Percentiles rank a stretch among this genome's conserved stretches.
These are phyloP conservation scores for Viola odorata DNA, from an alignment of 345 rosid species.

Conservation along the genomic window DNA sequence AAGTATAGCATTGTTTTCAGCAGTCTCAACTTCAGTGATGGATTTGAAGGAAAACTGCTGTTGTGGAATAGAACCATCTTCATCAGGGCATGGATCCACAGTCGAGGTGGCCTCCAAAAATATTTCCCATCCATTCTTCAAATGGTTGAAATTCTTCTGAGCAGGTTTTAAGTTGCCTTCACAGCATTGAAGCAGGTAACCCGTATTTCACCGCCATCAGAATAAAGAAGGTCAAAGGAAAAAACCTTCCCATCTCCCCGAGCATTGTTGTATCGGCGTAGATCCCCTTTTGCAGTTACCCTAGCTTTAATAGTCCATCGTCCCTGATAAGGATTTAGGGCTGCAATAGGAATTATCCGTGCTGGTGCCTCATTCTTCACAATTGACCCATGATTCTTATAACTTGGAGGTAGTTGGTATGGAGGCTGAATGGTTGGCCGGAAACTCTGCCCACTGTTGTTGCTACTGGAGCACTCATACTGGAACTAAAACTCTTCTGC, in stretches of 20 bases:
- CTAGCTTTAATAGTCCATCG: conserved; percentile 93
- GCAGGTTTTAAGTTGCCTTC: conserved; percentile 88
- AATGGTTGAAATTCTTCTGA: conserved; percentile 78
- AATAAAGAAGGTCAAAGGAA: conserved; percentile 88
- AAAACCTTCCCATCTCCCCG: conserved; percentile 90
- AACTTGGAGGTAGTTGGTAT: conserved; percentile 71
- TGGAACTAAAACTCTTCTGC: conserved; percentile 5
- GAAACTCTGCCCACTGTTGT: conserved; percentile 35
- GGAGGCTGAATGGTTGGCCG: conserved; percentile 69
- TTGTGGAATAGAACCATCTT: conserved; percentile 76
- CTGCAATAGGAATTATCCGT: conserved; percentile 67
- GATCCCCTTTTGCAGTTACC: conserved; percentile 87
- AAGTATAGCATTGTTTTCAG: conserved; percentile 66
- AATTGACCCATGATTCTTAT: conserved; percentile 66
- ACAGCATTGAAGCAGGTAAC: conserved; percentile 86
- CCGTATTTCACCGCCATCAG: conserved; percentile 86
- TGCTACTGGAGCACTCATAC: conserved; percentile 23
- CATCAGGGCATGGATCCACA: conserved; percentile 69
- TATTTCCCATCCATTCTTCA: conserved; percentile 87
- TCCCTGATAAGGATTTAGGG: conserved; percentile 87
- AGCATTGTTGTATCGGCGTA: conserved; percentile 80
- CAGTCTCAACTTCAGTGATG: conserved; percentile 72
- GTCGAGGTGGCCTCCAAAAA: conserved; percentile 76
- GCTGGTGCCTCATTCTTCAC: conserved; percentile 91
- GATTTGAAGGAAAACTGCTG: conserved; percentile 82